These are phyloP conservation scores for Debaryomycetaceae sp. DNA, from an alignment of 1,139 yeast species.

Conservation along the genomic window DNA sequence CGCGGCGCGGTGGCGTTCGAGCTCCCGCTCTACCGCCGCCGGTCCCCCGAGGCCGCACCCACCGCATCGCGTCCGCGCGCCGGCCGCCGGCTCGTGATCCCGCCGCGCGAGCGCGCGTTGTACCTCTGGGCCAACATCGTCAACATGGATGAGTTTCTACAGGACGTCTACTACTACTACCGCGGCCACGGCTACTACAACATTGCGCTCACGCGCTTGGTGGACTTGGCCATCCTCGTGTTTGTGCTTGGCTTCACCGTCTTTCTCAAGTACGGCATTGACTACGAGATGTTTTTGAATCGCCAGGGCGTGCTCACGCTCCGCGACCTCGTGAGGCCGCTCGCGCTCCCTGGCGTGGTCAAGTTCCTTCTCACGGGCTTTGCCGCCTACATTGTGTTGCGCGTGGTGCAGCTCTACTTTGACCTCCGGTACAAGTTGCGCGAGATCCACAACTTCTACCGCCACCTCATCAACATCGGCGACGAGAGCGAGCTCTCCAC, in stretches of 20 bases:
- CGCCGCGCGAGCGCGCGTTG: conserved; percentile 74
- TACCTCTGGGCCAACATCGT: conserved; percentile 97
- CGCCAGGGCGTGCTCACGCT: conserved; percentile 29
- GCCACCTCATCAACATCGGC: conserved; percentile 60
- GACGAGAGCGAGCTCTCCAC: conserved; percentile 82
- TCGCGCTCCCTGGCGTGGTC: conserved; percentile 46
- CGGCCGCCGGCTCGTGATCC: conserved; percentile 23
- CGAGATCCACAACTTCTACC: conserved; percentile 64
- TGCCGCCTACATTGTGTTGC: conserved; percentile 49
- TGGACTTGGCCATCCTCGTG: conserved; percentile 68
- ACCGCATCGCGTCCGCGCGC: conserved; percentile 2
- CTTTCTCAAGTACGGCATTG: conserved; percentile 79
- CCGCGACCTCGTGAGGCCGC: conserved; percentile 48
- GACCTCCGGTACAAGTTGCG: conserved; percentile 46
- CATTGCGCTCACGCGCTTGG: conserved; percentile 58
- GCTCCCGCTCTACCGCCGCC: conserved; percentile 9
- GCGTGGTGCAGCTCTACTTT: conserved; percentile 57
- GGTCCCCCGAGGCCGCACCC: conserved; percentile 4
- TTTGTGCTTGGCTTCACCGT: conserved; percentile 78
- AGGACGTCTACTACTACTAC: conserved; percentile 80
- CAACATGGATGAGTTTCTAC: conserved; percentile 79
- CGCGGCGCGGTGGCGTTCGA: conserved; percentile 9
- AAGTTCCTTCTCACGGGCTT: conserved; percentile 65
- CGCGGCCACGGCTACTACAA: conserved; percentile 81
- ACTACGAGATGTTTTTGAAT: conserved; percentile 42